Percentiles rank a stretch among this genome's conserved stretches.
These are phyloP conservation scores for Ceratocystis colombiana DNA, from an alignment of 2,329 filamentous ascomycete genomes.

Conservation along the genomic window DNA sequence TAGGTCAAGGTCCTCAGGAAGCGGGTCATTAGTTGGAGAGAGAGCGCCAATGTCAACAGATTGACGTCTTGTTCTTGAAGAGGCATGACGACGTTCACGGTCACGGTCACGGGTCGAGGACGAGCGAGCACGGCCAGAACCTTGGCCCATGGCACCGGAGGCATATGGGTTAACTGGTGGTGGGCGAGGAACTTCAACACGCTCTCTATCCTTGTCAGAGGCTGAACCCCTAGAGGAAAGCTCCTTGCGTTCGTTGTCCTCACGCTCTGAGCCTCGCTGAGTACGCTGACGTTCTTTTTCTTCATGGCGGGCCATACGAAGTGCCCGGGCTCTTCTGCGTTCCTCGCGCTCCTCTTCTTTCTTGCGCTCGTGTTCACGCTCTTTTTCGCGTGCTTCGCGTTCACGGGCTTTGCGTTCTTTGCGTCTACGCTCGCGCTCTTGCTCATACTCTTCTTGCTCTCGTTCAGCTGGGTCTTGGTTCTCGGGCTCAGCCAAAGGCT, in stretches of 20 bases:
- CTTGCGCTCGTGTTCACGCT: constrained; percentile 29
- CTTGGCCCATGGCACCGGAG: not conserved
- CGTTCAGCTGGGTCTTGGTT: not conserved
- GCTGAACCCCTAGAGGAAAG: constrained; percentile 25
- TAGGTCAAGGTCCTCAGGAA: constrained; percentile 13
- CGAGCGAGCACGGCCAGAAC: constrained; percentile 52
- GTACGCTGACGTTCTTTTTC: constrained; percentile 24
- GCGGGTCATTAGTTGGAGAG: not conserved
- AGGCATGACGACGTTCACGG: constrained; percentile 51
- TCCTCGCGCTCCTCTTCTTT: constrained; percentile 24
- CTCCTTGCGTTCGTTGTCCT: constrained; percentile 37
- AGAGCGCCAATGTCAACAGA: constrained; percentile 47
- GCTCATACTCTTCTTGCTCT: constrained; percentile 45
- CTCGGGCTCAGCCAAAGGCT: not conserved
- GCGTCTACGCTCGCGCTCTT: constrained; percentile 15
- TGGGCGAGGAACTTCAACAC: constrained; percentile 42
- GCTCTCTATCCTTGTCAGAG: constrained; percentile 34
- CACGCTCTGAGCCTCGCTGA: constrained; percentile 44
- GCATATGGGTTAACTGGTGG: constrained; percentile 47
- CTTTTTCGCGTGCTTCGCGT: constrained; percentile 37
- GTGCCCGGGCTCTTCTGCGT: constrained; percentile 10
- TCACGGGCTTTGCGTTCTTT: constrained; percentile 21
- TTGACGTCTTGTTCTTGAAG: constrained; percentile 53
- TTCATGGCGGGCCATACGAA: constrained; percentile 16
- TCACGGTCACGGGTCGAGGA: constrained; percentile 52